Base-by-base conservation (phyloP, 2,329 filamentous ascomycete genomes). In the Microdochium nivale region DNA sequence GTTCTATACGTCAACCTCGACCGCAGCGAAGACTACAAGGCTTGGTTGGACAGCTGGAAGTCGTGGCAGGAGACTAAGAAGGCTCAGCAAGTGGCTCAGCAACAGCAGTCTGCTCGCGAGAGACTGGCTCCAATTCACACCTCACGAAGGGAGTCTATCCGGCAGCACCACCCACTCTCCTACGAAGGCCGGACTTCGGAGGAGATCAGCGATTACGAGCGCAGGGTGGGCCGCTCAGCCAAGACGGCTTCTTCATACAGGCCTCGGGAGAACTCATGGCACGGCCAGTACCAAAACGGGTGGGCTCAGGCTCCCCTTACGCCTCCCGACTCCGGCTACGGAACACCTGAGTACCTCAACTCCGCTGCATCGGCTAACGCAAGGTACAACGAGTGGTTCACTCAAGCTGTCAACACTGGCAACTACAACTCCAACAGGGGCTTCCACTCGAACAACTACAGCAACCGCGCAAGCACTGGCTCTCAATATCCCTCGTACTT, bases 1-100 rank as follows among this genome's bases (percentile, higher is more conserved):
- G 79, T 84, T 58, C 82, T 96, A 51, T 94, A 95, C 65, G 87
- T 94, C 65, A 90, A 95, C 63, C 83, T 91, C 25, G 80, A 88
- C 57, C 80, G 84, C 60, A 83, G 85, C 64, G 83, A 90, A 62
- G 90, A 83, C 56, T 83, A 81, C 67, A 78, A 78, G 51, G 80
- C 80, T 25, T 83, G 80, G 80, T 67, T 83, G 53, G 74, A 75
- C 54, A 82, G 77, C 66, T 83, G 80, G 80, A 70, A 75, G 46
- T 74, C 79, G 14, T 83, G 79, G 76, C 70, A 76, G 57, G 68
- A 73, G 44, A 71, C 69, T 63, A 81, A 79, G 71, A 80, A 80
- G 68, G 53, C 54, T 27, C 58, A 59, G 46, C 59, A 58, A n/a
- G 55, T 59, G 3, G 58, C 56, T 25, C 51, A 61, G 25, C 58